Conservation (phyloP, 2,329 filamentous ascomycete species). For the Alternaria postmessia region DNA sequence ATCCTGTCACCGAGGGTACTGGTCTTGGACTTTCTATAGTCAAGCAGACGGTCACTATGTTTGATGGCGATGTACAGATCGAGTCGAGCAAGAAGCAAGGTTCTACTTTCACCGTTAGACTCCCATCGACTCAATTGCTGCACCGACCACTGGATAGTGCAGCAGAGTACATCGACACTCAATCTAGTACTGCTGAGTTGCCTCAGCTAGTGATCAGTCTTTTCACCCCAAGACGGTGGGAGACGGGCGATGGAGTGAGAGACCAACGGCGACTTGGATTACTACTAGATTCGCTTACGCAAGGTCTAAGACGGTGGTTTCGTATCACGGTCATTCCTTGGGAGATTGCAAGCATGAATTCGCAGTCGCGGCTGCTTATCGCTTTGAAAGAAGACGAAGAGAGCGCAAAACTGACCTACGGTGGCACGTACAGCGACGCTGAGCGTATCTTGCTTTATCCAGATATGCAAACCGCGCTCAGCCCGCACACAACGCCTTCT, state of each 20-base stretch:
- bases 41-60: constrained; percentile 10
- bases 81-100: constrained; percentile 9
- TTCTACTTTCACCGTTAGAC: constrained; percentile 8
- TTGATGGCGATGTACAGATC: constrained; percentile 3
- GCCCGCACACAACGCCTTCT: neutral
- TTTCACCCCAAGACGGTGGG: constrained; percentile 8
- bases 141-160: neutral
- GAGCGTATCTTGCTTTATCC: constrained; percentile 10
- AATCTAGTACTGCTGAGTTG: neutral
- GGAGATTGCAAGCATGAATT: neutral
- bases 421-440: neutral
- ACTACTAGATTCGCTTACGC: constrained; percentile 2
- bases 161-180: neutral
- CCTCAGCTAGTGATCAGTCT: constrained; percentile 4
- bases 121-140: constrained; percentile 2
- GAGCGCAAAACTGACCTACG: neutral
- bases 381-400: constrained; percentile 7
- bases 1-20: constrained; percentile 8
- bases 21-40: constrained; percentile 17
- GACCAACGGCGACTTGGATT: neutral
- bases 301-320: constrained; percentile 10
- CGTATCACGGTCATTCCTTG: neutral
- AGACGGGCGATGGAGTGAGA: neutral
- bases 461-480: neutral
- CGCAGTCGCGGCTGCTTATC: constrained; percentile 1